Conservation (phyloP, 2,329 filamentous ascomycete species). For the Arthrinium phaeospermum region DNA sequence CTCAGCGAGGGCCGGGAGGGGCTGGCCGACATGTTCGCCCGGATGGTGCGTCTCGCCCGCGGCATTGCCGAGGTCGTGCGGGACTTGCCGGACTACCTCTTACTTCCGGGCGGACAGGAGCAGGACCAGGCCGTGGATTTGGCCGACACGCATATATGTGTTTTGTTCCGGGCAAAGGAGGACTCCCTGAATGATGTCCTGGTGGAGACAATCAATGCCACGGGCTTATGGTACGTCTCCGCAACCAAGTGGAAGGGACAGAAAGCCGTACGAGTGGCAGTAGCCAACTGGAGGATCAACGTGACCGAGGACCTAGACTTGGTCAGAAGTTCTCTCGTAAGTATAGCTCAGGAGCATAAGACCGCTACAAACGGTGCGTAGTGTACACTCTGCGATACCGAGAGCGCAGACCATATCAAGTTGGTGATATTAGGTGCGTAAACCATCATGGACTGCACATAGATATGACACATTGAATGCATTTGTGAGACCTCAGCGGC, state of each 20-base stretch:
- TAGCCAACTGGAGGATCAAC: conserved; percentile 84
- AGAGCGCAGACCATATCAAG: background rate
- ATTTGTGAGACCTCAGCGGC: background rate
- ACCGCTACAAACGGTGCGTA: background rate
- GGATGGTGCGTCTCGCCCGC: conserved; percentile 75
- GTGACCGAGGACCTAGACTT: conserved; percentile 68
- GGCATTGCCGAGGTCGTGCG: conserved; percentile 68
- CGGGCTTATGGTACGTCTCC: conserved; percentile 79
- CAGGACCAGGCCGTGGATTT: conserved; percentile 45
- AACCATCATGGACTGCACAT: background rate
- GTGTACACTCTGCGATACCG: background rate
- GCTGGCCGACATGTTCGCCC: conserved; percentile 70
- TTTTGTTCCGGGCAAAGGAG: conserved; percentile 78
- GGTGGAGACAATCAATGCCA: conserved; percentile 75
- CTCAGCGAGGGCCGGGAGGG: conserved; percentile 75
- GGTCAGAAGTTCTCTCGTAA: conserved; percentile 67
- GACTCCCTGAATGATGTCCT: conserved; percentile 67
- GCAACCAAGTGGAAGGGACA: conserved; percentile 78
- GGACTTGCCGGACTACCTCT: conserved; percentile 66
- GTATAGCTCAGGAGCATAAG: conserved; percentile 45
- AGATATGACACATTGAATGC: background rate
- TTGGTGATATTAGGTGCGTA: background rate
- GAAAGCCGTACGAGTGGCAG: conserved; percentile 80
- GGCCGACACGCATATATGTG: conserved; percentile 68
- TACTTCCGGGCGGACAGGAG: conserved; percentile 59